Conservation (phyloP, 768 basidiomycete species). For the Fibroporia radiculosa region DNA sequence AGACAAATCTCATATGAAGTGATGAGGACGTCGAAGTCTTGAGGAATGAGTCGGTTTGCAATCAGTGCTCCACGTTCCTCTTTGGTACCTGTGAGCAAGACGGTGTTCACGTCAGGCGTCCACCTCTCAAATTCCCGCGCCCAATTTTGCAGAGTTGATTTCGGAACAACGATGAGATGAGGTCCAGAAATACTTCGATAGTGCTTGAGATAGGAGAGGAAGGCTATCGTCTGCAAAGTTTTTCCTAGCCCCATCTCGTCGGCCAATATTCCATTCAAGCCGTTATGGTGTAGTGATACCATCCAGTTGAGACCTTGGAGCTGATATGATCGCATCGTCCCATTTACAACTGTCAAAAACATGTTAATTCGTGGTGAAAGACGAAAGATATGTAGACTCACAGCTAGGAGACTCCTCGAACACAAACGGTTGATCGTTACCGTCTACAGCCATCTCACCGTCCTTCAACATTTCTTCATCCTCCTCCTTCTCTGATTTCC, state of each 20-base stretch:
- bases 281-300: slow-evolving; percentile 93
- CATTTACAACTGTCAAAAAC: slow-evolving; percentile 62
- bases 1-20: slow-evolving; percentile 97
- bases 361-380: not conserved
- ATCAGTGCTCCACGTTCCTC: slow-evolving; percentile 86
- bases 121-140: slow-evolving; percentile 85
- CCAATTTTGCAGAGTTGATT: slow-evolving; percentile 98
- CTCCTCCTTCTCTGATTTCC: slow-evolving; percentile 97
- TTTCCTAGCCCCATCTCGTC: slow-evolving; percentile 99
- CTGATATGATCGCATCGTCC: slow-evolving; percentile 89
- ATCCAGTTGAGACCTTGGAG: slow-evolving; percentile 97
- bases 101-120: slow-evolving; percentile 82
- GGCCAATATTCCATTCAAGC: slow-evolving; percentile 92
- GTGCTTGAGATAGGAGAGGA: slow-evolving; percentile 91
- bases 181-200: slow-evolving; percentile 70
- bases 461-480: slow-evolving; percentile 93
- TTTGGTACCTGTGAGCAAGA: slow-evolving; percentile 78
- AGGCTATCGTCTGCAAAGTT: slow-evolving; percentile 96
- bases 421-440: slow-evolving; percentile 85
- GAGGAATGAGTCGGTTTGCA: slow-evolving; percentile 66
- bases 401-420: slow-evolving; percentile 93
- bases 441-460: slow-evolving; percentile 69
- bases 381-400: slow-evolving; percentile 24
- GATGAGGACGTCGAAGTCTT: slow-evolving; percentile 90
- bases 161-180: slow-evolving; percentile 96